Percentiles rank a stretch among this genome's conserved stretches.
phyloP scores from a whole-genome alignment of 768 basidiomycete genomes.

The Chalciporus pseudorubinellus region DNA sequence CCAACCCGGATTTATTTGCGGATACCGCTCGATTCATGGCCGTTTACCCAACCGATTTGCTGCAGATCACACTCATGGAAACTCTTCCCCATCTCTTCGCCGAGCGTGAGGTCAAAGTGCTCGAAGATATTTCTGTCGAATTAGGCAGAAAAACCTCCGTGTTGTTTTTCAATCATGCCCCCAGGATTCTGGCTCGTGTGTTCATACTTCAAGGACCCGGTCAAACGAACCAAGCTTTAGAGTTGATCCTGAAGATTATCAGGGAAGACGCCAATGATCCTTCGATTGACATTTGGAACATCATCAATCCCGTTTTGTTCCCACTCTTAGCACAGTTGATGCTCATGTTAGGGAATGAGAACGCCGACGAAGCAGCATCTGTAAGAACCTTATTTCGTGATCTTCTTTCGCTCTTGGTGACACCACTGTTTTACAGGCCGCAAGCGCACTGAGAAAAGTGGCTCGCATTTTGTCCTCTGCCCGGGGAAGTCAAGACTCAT shows the following conservation, averaged over 20 bases:
- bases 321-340: slow-evolving; percentile 74
- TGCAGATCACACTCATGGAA: slow-evolving; percentile 57
- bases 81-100: slow-evolving; percentile 73
- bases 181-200: slow-evolving; percentile 62
- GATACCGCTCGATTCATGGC: slow-evolving; percentile 72
- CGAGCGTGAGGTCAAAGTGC: slow-evolving; percentile 51
- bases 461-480: slow-evolving; percentile 30
- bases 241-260: slow-evolving; percentile 64
- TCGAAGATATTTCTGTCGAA: slow-evolving; percentile 60
- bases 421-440: slow-evolving; percentile 45
- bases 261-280: slow-evolving; percentile 42
- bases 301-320: slow-evolving; percentile 67
- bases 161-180: slow-evolving; percentile 55
- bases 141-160: slow-evolving; percentile 43
- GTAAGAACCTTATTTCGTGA: slow-evolving; percentile 35
- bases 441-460: slow-evolving; percentile 45
- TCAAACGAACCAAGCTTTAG: slow-evolving; percentile 56
- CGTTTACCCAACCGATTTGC: slow-evolving; percentile 54
- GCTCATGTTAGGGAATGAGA: slow-evolving; percentile 72
- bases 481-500: slow-evolving; percentile 26
- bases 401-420: slow-evolving; percentile 29
- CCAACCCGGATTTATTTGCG: slow-evolving; percentile 54
- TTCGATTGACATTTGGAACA: slow-evolving; percentile 40
- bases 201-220: slow-evolving; percentile 56
- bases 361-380: slow-evolving; percentile 39